Evolutionary conservation across 306 rosid genomes (phyloP), one percentile per base, ranked within the genome.

Genomic region (Cucurbita pepo): DNA sequence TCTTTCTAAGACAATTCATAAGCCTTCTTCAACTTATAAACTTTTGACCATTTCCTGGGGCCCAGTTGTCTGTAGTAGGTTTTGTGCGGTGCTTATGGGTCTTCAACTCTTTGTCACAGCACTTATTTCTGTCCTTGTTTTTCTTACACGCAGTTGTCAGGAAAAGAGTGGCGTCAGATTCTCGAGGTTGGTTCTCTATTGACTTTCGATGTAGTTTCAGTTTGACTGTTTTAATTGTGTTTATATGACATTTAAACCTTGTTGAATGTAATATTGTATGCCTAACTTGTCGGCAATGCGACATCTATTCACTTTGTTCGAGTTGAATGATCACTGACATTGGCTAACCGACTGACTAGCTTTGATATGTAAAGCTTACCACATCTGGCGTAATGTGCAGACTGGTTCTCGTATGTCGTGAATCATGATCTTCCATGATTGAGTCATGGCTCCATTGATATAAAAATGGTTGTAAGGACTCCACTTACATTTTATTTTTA

Each of bases 141-240:
- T 43, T 50, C 72, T 58, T 63, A 72, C 77, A 44, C 85, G 85
- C 97, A 89, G 97, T 82, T 89, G 79, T 79, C 87, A 3, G 91
- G 97, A 77, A 91, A 85, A 79, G 97, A 89, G 75, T 91, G 97
- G 96, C 88, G 96, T 69, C 94, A 86, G 86, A 86, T 85, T 81
- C 93, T 91, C 56, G 96, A 89, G 97, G 97, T 91, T 79, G 77
- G 96, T 83, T 12, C 36, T 63, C 54, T 71, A 56, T 62, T 56
- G 53, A 30, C 41, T n/a, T 9, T 66, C 18, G 37, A 72, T 60
- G 14, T 25, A 52, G 59, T 66, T 38, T 72, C 64, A 21, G 7
- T 34, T 34, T 18, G 71, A 61, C 54, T 64, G 44, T 41, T 16
- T 30, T 45, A 16, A 7, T 59, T 14, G 22, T 21, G 56, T 41